Evolutionary conservation across 1,139 yeast genomes (phyloP).

Genomic region (Hemisphaericaspora lyxosophila): DNA sequence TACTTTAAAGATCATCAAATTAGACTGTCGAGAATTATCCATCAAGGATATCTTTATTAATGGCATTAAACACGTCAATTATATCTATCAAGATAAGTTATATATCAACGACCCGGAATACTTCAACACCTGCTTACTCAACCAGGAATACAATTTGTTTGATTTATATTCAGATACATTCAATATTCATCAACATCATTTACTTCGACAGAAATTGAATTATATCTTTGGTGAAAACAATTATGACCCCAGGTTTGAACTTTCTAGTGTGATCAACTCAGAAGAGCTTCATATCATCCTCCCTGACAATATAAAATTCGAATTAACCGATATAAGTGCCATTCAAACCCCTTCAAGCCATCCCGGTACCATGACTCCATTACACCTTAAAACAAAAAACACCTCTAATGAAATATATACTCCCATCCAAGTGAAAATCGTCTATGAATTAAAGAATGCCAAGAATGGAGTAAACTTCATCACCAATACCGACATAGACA

Average conservation of each 20-base stretch:
- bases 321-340: conserved; percentile 54
- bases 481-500: conserved; percentile 44
- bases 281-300: conserved; percentile 69
- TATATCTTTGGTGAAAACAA: conserved; percentile 59
- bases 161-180: conserved; percentile 46
- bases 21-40: conserved; percentile 80
- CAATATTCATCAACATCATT: conserved; percentile 59
- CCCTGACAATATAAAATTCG: conserved; percentile 69
- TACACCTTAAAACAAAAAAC: conserved; percentile 34
- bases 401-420: conserved; percentile 51
- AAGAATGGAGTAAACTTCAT: conserved; percentile 76
- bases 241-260: conserved; percentile 21
- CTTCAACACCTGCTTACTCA: conserved; percentile 24
- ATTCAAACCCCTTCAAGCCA: conserved; percentile 45
- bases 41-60: conserved; percentile 67
- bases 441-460: conserved; percentile 65
- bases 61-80: conserved; percentile 32
- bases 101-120: conserved; percentile 37
- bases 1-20: conserved; percentile 53
- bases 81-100: conserved; percentile 38
- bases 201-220: conserved; percentile 61
- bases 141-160: conserved; percentile 32
- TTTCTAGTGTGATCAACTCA: conserved; percentile 45
- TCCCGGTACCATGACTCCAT: conserved; percentile 35
- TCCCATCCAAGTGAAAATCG: conserved; percentile 71